A percentile compares a stretch with the other conserved stretches of the same genome.
Evolutionary conservation across 345 rosid species (phyloP).

Genomic region (Eucalyptus virginea): DNA sequence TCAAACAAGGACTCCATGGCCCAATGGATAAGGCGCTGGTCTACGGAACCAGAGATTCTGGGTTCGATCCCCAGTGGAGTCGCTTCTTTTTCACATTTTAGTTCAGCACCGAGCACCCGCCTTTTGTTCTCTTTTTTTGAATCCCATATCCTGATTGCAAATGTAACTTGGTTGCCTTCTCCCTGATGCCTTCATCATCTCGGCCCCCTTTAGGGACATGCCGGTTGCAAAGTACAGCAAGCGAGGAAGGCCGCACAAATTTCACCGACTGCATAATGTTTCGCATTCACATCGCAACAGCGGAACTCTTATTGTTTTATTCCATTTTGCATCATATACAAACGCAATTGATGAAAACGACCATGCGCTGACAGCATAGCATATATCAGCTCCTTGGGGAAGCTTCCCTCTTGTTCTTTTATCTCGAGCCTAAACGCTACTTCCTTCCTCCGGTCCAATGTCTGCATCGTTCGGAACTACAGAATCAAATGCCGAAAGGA

Average conservation of each 20-base stretch:
- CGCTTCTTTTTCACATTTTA: not conserved
- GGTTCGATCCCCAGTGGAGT: slow-evolving; percentile 87
- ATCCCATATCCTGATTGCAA: not conserved
- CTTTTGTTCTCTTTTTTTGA: rapidly evolving
- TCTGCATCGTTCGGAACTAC: not conserved
- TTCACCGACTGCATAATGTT: not conserved
- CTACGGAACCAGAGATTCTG: slow-evolving; percentile 80
- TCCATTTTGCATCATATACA: not conserved
- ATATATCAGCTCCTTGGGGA: not conserved
- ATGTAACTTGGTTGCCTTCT: not conserved
- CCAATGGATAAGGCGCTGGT: slow-evolving; percentile 97
- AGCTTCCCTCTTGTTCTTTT: not conserved
- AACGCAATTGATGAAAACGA: not conserved
- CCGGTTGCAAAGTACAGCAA: not conserved
- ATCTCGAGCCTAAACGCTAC: not conserved
- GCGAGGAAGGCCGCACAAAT: not conserved
- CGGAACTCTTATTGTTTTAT: too few species aligned
- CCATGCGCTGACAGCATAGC: not conserved
- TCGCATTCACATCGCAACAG: not conserved
- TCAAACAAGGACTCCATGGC: slow-evolving; percentile 29
- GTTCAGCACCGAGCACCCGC: not conserved
- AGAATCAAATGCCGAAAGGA: not conserved
- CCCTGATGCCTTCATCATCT: not conserved
- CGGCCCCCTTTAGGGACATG: not conserved
- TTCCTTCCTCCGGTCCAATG: not conserved